A percentile compares a stretch with the other conserved stretches of the same genome.
phyloP scores from a whole-genome alignment of 805 yeast genomes.

The Metschnikowia colocasiae region DNA sequence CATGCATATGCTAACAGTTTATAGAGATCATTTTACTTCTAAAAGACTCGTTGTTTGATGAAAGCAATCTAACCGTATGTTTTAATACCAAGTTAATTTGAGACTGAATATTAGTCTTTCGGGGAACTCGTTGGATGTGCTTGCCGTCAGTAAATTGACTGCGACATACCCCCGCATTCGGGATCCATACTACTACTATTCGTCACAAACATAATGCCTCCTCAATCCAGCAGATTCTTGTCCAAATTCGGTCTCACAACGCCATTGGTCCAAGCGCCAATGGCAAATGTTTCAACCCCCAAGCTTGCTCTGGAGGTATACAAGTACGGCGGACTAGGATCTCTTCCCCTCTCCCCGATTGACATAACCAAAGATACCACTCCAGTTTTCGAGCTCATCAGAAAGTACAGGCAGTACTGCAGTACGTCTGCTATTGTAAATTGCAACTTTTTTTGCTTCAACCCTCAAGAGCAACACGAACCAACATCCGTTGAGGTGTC shows the following conservation, averaged over 20 bases:
- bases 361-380: conserved; percentile 24
- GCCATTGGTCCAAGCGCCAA: conserved; percentile 55
- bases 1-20: neutral
- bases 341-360: conserved; percentile 38
- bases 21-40: neutral
- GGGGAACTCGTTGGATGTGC: neutral
- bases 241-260: conserved; percentile 26
- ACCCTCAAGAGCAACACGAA: conserved; percentile 16
- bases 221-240: neutral
- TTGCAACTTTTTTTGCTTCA: conserved; percentile 48
- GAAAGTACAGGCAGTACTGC: conserved; percentile 16
- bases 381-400: conserved; percentile 12
- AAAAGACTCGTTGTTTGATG: neutral
- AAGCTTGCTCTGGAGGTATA: conserved; percentile 42
- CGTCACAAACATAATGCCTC: neutral
- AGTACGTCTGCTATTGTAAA: conserved; percentile 28
- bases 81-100: neutral
- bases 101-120: neutral
- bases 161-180: conserved; percentile 1
- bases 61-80: neutral
- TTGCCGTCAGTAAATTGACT: neutral
- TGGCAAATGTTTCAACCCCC: conserved; percentile 54
- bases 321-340: conserved; percentile 48
- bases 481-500: conserved; percentile 18
- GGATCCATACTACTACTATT: neutral